Conservation (phyloP, 208 protist genomes). For the Trypanosoma scelopori region DNA sequence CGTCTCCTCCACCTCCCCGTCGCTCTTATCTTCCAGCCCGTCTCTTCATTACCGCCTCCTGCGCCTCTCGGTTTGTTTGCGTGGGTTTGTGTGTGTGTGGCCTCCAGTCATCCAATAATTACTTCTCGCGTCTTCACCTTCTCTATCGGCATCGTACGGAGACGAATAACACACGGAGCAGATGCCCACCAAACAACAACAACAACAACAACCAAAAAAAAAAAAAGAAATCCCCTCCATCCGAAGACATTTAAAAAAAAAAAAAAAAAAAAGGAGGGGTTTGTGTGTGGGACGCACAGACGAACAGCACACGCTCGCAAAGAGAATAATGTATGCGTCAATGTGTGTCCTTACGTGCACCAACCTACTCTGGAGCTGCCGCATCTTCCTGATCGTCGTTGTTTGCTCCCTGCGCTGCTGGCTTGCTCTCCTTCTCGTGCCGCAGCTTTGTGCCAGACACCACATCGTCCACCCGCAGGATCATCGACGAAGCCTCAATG, state of each 20-base stretch:
- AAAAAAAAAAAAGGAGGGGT: slow-evolving; percentile 1
- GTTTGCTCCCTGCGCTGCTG: slow-evolving; percentile 37
- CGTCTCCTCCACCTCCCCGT: too few relatives aligned
- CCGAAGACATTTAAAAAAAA: slow-evolving; percentile 9
- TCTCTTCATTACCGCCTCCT: too few relatives aligned
- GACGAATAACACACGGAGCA: too few relatives aligned
- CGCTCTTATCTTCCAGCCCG: too few relatives aligned
- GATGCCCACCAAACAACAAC: too few relatives aligned
- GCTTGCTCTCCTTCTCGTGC: slow-evolving; percentile 47
- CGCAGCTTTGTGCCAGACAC: slow-evolving; percentile 95
- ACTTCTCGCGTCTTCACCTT: too few relatives aligned
- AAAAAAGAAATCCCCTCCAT: neutral
- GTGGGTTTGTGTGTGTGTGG: too few relatives aligned
- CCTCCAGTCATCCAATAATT: too few relatives aligned
- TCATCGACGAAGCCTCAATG: slow-evolving; percentile 97
- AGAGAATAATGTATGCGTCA: too few relatives aligned
- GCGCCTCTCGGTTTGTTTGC: too few relatives aligned
- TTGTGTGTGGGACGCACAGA: neutral
- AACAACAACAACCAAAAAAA: neutral
- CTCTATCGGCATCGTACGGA: too few relatives aligned
- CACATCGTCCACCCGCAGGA: slow-evolving; percentile 99
- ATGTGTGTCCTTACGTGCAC: too few relatives aligned
- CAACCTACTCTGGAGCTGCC: slow-evolving; percentile 19
- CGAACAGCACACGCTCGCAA: neutral
- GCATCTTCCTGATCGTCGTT: slow-evolving; percentile 59